Base-by-base conservation (phyloP, 192 early-diverging fungal species). In the Coemansia sp. region DNA sequence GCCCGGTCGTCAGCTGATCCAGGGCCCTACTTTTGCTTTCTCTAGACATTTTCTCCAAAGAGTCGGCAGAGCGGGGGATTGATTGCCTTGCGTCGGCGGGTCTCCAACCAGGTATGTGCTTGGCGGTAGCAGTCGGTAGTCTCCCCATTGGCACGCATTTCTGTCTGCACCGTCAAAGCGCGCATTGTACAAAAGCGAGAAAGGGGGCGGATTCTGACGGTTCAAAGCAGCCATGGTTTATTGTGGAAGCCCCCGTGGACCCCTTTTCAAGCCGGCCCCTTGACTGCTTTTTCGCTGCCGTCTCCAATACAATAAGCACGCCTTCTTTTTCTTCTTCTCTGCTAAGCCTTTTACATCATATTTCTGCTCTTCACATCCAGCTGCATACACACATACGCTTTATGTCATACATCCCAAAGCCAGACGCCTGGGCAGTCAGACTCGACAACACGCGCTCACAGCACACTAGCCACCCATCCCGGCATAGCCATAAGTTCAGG, bases 341-440 rank as follows among this genome's bases (percentile, higher is more conserved):
- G 41, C 34, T 59, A 43, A 43, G 23, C 20, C 11, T 26, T 34
- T 7, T 41, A 28, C 41, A 28, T 26, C 37, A 31, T 6, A 6
- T 43, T 42, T 41, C 16, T 26, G 7, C 26, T 31, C 14, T 55
- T 16, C 13, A 48, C 26, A 55, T 16, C n/a, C 35, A 59, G 38
- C 26, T 61, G 59, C 61, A 63, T 26, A 63, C 41, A 14, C 38
- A 60, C 26, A 2, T 4, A 35, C 28, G 12, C 14, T 12, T 48
- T 38, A 68, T 75, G 72, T 53, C 62, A 18, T 75, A 75, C 53
- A 75, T 68, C 20, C 72, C 72, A 61, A 60, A 67, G 38, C 62
- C 66, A 12, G 52, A 55, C 52, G 52, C 52, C 52, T 55, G 52
- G 52, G 52, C 52, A 33, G 52, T 26, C 52, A 55, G 52, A 55